Evolutionary conservation across 192 early-diverging fungal genomes (phyloP).

Genomic region (Backusella liffmaniae): DNA sequence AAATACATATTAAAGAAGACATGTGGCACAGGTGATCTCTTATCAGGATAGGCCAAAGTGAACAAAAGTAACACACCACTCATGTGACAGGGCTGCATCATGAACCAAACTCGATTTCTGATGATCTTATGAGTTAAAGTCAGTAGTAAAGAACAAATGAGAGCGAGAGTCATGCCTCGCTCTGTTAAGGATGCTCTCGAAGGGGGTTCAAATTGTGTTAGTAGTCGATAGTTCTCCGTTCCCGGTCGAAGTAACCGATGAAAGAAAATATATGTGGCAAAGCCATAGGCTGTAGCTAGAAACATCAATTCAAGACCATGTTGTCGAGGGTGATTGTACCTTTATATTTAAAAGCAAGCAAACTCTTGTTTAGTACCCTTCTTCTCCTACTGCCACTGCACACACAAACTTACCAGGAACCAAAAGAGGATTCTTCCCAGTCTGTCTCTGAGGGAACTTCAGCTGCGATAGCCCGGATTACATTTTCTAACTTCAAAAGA

Average conservation of each 20-base stretch:
- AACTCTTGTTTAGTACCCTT: neutral
- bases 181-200: slow-evolving; percentile 30
- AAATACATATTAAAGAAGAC: slow-evolving; percentile 54
- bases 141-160: slow-evolving; percentile 38
- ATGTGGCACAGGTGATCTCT: slow-evolving; percentile 39
- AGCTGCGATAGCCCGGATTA: neutral
- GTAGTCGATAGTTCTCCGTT: slow-evolving; percentile 18
- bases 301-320: slow-evolving; percentile 47
- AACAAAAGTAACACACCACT: slow-evolving; percentile 44
- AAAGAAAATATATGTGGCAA: slow-evolving; percentile 39
- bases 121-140: slow-evolving; percentile 45
- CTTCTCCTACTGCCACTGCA: neutral
- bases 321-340: slow-evolving; percentile 51
- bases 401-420: slow-evolving; percentile 44
- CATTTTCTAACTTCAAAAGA: neutral
- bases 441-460: slow-evolving; percentile 49
- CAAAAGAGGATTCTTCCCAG: slow-evolving; percentile 44
- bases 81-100: slow-evolving; percentile 59
- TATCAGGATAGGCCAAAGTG: slow-evolving; percentile 41
- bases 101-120: slow-evolving; percentile 35
- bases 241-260: slow-evolving; percentile 20
- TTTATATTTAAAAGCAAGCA: neutral
- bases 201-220: slow-evolving; percentile 21
- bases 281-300: slow-evolving; percentile 36
- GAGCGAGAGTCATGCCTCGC: slow-evolving; percentile 29